These are phyloP conservation scores for Boletus rubroflammeus DNA, from an alignment of 768 basidiomycete species.

Conservation along the genomic window DNA sequence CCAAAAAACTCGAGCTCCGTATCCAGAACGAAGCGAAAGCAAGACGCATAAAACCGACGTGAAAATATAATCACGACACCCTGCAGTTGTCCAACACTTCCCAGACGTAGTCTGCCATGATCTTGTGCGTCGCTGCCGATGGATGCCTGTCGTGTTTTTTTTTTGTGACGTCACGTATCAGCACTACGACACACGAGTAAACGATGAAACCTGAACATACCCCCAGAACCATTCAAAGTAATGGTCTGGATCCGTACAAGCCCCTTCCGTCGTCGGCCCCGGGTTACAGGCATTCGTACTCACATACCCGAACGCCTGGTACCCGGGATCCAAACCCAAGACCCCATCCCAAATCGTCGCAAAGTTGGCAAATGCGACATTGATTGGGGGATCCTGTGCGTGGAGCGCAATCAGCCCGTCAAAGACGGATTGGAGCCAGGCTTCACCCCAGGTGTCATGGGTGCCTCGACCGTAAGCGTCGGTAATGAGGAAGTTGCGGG, in stretches of 20 bases:
- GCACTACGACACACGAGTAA: not conserved
- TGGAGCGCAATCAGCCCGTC: conserved; percentile 39
- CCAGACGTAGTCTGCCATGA: conserved; percentile 51
- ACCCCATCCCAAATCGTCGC: conserved; percentile 50
- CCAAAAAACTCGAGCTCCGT: not conserved
- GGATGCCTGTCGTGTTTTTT: conserved; percentile 39
- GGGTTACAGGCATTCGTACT: conserved; percentile 38
- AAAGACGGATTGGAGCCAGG: conserved; percentile 46
- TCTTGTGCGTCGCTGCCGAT: conserved; percentile 44
- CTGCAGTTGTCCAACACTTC: conserved; percentile 38
- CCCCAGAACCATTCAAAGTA: conserved; percentile 52
- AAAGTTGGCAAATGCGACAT: conserved; percentile 47
- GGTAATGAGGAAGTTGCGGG: conserved; percentile 45
- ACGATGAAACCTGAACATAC: conserved; percentile 29
- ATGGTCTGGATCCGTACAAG: conserved; percentile 43
- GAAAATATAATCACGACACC: not conserved
- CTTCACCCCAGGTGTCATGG: conserved; percentile 39
- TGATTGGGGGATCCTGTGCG: conserved; percentile 26
- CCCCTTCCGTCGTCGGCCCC: conserved; percentile 31
- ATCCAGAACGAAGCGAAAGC: not conserved
- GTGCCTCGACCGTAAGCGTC: conserved; percentile 50
- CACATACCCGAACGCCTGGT: conserved; percentile 46
- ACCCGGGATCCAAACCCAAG: conserved; percentile 41
- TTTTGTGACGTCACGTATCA: not conserved
- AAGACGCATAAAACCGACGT: not conserved